Conservation (phyloP, 2,329 filamentous ascomycete species). For the Karstenula rhodostoma region DNA sequence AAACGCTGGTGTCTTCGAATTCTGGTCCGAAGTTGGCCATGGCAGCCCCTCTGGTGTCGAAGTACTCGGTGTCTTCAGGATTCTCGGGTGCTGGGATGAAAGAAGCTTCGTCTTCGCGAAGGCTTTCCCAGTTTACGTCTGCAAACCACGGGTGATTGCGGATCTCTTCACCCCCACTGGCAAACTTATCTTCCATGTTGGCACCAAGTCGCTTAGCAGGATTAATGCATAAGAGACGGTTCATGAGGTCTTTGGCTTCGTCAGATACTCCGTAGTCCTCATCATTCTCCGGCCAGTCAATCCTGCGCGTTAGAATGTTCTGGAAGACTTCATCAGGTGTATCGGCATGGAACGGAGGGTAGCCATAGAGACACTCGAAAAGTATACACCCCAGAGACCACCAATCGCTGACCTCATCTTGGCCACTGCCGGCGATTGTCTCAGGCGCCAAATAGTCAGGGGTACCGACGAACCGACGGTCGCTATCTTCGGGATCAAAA, state of each 20-base stretch:
- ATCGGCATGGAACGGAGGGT: slow-evolving; percentile 89
- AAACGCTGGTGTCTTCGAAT: slow-evolving; percentile 86
- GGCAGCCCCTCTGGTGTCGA: slow-evolving; percentile 89
- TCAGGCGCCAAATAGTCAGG: slow-evolving; percentile 97
- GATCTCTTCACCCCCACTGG: slow-evolving; percentile 89
- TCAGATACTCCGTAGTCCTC: slow-evolving; percentile 78
- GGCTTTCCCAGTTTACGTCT: slow-evolving; percentile 85
- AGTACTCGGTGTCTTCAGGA: slow-evolving; percentile 97
- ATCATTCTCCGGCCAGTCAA: slow-evolving; percentile 88
- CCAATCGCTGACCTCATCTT: slow-evolving; percentile 99
- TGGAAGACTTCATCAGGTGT: slow-evolving; percentile 95
- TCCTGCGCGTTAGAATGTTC: slow-evolving; percentile 88
- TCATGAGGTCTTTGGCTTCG: slow-evolving; percentile 94
- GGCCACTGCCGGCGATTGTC: slow-evolving; percentile 92
- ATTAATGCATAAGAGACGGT: slow-evolving; percentile 86
- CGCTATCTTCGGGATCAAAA: slow-evolving; percentile 94
- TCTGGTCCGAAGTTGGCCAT: slow-evolving; percentile 93
- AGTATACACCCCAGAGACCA: slow-evolving; percentile 99
- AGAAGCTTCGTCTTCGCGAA: slow-evolving; percentile 94
- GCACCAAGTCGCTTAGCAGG: slow-evolving; percentile 83
- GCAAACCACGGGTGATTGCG: slow-evolving; percentile 88
- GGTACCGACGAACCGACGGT: slow-evolving; percentile 92
- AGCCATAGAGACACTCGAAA: slow-evolving; percentile 94
- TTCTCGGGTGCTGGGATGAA: slow-evolving; percentile 94
- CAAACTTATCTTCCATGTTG: slow-evolving; percentile 82